Base-by-base conservation (phyloP, 1,284 basidiomycete species). In the Marasmius sp. region DNA sequence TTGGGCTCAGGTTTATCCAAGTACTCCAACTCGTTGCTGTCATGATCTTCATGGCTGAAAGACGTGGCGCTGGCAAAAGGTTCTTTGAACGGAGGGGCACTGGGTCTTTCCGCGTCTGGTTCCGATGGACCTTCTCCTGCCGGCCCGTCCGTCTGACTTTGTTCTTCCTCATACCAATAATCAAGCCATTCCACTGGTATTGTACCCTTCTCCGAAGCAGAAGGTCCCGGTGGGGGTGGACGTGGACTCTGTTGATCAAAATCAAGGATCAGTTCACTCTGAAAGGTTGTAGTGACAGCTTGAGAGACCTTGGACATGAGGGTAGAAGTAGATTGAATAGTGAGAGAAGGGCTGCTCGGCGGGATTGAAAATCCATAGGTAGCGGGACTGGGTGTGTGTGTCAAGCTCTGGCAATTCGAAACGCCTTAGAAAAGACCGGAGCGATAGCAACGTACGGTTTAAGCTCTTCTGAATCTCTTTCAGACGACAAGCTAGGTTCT, bases 171-270 rank as follows among this genome's bases (percentile, higher is more conserved):
- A 47, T 57, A 63, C n/a, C 74, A 66, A 58, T 80, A 79, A 53
- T 78, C 75, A 62, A 80, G 78, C 65, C 78, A 76, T 37, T 69
- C 68, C 34, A 70, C 67, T 54, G 71, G 70, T 64, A 80, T 66
- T 64, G 79, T 76, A 51, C 73, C 77, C 70, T 82, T 81, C 64
- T 79, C 73, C 12, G 52, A 54, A 11, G 76, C 73, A 7, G 75
- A 72, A 2, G 74, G 68, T 18, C 79, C 72, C 61, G 76, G n/a
- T n/a, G n/a, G n/a, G n/a, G n/a, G n/a, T n/a, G n/a, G n/a, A n/a
- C n/a, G n/a, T n/a, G n/a, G n/a, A n/a, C n/a, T n/a, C n/a, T n/a
- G n/a, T n/a, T n/a, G n/a, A n/a, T n/a, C n/a, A n/a, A n/a, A n/a
- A n/a, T n/a, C n/a, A n/a, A n/a, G n/a, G n/a, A n/a, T n/a, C n/a